Percentiles rank a stretch among this genome's conserved stretches.
These are phyloP conservation scores for Xylaria sp. DNA, from an alignment of 2,329 filamentous ascomycete species.

Conservation along the genomic window DNA sequence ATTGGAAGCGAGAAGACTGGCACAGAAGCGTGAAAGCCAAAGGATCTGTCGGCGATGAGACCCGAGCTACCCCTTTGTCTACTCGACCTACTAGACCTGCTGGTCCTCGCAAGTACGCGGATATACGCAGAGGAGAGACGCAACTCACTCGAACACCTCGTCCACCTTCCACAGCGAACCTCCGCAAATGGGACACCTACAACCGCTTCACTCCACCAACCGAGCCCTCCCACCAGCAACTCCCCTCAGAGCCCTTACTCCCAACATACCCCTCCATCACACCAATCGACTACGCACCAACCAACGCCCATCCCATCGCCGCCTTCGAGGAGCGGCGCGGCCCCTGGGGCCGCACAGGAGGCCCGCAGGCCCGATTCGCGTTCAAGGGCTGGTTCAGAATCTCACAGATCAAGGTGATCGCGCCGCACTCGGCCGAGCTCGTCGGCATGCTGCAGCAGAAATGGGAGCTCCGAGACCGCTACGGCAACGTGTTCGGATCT, in stretches of 20 bases:
- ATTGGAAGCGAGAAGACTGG: background rate
- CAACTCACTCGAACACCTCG: background rate
- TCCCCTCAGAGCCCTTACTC: background rate
- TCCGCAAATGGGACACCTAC: constrained; percentile 22
- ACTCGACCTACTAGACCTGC: background rate
- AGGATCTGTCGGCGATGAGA: background rate
- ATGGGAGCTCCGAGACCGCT: constrained; percentile 43
- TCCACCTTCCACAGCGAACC: background rate
- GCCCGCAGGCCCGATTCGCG: constrained; percentile 23
- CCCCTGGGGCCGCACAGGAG: background rate
- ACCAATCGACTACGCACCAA: constrained; percentile 45
- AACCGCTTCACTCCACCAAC: constrained; percentile 32
- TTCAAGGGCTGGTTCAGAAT: constrained; percentile 47
- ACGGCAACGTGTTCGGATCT: constrained; percentile 32
- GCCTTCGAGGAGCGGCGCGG: constrained; percentile 40
- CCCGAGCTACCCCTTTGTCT: constrained; percentile 9
- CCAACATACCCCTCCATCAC: constrained; percentile 35
- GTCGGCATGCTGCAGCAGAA: constrained; percentile 45
- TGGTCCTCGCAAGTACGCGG: constrained; percentile 12
- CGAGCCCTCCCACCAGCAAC: constrained; percentile 23
- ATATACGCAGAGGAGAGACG: constrained; percentile 16
- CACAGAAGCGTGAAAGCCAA: background rate
- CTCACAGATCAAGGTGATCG: constrained; percentile 42
- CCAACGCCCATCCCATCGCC: constrained; percentile 37
- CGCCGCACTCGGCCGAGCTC: constrained; percentile 44